Percentiles rank a stretch among this genome's conserved stretches.
Conservation (phyloP, 1,139 yeast species). For the Meyerozyma sp. region DNA sequence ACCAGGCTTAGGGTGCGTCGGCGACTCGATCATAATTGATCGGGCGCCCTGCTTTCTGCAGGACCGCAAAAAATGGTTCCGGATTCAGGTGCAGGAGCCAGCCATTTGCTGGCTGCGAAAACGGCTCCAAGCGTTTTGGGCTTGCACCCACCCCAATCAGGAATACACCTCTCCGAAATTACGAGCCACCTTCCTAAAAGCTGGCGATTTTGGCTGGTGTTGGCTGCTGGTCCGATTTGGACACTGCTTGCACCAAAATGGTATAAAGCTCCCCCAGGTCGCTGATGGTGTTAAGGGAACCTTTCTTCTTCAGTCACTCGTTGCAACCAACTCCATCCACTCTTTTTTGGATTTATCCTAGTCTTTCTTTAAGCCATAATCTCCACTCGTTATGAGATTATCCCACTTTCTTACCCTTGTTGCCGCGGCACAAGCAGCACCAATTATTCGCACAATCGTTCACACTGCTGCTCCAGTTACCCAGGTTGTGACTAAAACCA, state of each 20-base stretch:
- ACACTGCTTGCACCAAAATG: neutral
- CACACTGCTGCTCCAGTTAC: constrained; percentile 31
- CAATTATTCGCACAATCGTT: constrained; percentile 20
- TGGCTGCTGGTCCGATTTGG: neutral
- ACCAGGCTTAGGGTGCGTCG: too few relatives aligned
- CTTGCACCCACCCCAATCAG: neutral
- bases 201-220: neutral
- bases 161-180: neutral
- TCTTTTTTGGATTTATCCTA: neutral
- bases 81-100: constrained; percentile 1
- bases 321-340: neutral
- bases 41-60: neutral
- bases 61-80: neutral
- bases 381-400: constrained; percentile 3
- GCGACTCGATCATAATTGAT: too few relatives aligned
- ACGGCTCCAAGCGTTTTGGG: neutral
- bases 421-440: constrained; percentile 24
- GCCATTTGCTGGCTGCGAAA: constrained; percentile 1
- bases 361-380: neutral
- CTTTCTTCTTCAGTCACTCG: neutral
- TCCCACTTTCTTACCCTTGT: constrained; percentile 14
- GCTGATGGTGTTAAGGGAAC: neutral
- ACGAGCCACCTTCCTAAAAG: too few relatives aligned
- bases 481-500: constrained; percentile 17
- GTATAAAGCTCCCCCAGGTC: neutral